phyloP scores from a whole-genome alignment of 1,284 basidiomycete species.

The Trichosporon sp. region DNA sequence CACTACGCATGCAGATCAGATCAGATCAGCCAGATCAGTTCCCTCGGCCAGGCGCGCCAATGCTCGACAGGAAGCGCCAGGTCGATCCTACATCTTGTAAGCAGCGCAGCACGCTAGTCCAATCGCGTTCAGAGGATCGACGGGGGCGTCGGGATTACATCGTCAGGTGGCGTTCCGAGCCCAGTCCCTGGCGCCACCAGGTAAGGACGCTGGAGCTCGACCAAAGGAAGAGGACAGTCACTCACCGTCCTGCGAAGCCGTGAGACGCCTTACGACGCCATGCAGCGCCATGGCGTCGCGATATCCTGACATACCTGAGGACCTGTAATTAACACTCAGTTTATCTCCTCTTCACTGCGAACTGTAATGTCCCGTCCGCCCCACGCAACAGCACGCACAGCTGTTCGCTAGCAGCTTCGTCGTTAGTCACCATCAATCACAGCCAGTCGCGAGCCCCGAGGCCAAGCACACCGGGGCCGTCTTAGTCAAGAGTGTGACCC shows the following conservation, averaged over 20 bases:
- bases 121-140: slow-evolving; percentile 5
- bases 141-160: slow-evolving; percentile 6
- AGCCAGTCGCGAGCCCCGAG: background rate
- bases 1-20: background rate
- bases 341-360: background rate
- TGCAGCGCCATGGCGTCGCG: background rate
- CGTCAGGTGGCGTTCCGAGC: background rate
- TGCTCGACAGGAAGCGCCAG: background rate
- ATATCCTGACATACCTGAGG: background rate
- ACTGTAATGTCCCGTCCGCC: background rate
- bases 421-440: background rate
- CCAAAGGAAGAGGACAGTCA: background rate
- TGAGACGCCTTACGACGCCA: background rate
- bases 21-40: background rate
- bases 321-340: background rate
- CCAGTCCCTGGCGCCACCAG: no score
- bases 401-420: background rate
- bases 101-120: background rate
- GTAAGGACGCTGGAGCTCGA: background rate
- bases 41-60: background rate
- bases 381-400: background rate
- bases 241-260: background rate
- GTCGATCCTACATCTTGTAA: background rate
- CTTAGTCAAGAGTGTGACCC: background rate
- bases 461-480: background rate